Base-by-base conservation (phyloP, 2,329 filamentous ascomycete species). In the Penicillium sp. region DNA sequence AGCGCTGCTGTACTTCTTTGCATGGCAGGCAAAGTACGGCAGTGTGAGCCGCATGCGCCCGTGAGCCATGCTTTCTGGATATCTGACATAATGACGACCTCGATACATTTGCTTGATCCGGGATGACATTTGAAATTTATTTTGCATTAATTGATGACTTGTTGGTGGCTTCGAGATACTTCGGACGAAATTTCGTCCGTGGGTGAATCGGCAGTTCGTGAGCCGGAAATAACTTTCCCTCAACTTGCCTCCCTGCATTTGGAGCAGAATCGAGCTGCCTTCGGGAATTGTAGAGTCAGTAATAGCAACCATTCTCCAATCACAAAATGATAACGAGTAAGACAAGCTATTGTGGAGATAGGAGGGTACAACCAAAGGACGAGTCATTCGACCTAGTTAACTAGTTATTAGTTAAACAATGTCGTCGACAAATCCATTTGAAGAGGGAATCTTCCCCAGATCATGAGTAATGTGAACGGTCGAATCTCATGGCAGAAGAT, bases 1-100 rank as follows among this genome's bases (percentile, higher is more conserved):
- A 1, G 91, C 89, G 0, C 75, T 98, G 52, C 78, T 95, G 67
- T 98, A 98, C 70, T 98, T 96, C 70, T 97, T 97, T 67, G 91
- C 91, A 1, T 98, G 93, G 92, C 92, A 97, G 73, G 89, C 89
- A 47, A 97, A 97, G 75, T 96, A 95, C 67, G 93, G 93, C 10
- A 90, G 86, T 62, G 86, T 91, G 20, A 88, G 75, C 56, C 66
- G 64, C 42, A 60, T 64, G 55, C 27, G 52, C 6, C 38, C 41
- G 37, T 63, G 48, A 47, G 33, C 27, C 7, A 15, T 41, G 3
- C 10, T 35, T 12, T 20, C 32, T 37, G 20, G 12, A 24, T n/a
- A 13, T 27, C 4, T 27, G 23, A 6, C 20, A 20, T 40, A 27
- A 40, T 40, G 5, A 40, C 23, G 38, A 12, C 4, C 13, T 40